Percentiles rank a stretch among this genome's conserved stretches.
These are phyloP conservation scores for Tulasnella sp. DNA, from an alignment of 768 basidiomycete species.

Conservation along the genomic window DNA sequence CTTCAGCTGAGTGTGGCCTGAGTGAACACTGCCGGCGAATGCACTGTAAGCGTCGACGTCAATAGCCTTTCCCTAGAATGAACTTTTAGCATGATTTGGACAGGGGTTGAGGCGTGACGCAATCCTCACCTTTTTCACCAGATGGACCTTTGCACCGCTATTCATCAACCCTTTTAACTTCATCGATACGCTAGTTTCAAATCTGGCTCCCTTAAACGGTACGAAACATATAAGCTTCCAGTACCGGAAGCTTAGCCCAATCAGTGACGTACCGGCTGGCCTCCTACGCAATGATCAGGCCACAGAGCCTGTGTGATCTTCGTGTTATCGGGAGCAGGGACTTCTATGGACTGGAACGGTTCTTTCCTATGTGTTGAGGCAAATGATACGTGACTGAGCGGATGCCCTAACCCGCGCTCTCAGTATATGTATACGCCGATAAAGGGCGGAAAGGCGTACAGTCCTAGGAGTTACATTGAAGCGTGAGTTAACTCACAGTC, in stretches of 20 bases:
- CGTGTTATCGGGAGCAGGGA: constrained; percentile 19
- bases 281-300: constrained; percentile 75
- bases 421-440: background rate
- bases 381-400: constrained; percentile 56
- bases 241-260: background rate
- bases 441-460: constrained; percentile 19
- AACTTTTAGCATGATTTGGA: background rate
- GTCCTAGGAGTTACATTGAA: constrained; percentile 28
- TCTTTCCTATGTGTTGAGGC: constrained; percentile 38
- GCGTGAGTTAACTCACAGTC: background rate
- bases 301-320: constrained; percentile 50
- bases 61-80: constrained; percentile 38
- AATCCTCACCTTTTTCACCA: constrained; percentile 25
- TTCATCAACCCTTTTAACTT: constrained; percentile 30
- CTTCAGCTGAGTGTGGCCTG: constrained; percentile 38
- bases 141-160: constrained; percentile 18
- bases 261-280: constrained; percentile 23
- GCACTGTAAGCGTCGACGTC: constrained; percentile 74
- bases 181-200: constrained; percentile 43
- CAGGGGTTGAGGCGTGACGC: background rate
- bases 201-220: constrained; percentile 42
- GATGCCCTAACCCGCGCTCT: constrained; percentile 26
- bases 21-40: constrained; percentile 49
- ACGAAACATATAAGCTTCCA: background rate
- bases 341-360: constrained; percentile 32